Evolutionary conservation across 2,329 filamentous ascomycete genomes (phyloP), one percentile per base, ranked within the genome.

Genomic region (Clarireedia homoeocarpa): DNA sequence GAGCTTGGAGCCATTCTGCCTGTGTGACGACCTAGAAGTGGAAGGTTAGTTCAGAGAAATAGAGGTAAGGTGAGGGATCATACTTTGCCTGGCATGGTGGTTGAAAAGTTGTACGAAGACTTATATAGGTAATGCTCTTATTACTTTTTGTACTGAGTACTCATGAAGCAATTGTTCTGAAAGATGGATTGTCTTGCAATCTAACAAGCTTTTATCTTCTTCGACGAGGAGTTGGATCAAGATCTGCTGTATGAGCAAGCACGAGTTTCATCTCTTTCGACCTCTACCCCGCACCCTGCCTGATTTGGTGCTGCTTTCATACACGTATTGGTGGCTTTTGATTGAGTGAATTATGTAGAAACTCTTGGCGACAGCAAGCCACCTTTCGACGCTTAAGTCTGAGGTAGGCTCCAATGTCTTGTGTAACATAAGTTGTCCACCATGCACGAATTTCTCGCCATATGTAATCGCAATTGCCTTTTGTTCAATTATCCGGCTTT

Each of bases 1-100:
- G 67, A 36, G 70, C 67, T 14, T 59, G 50, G 34, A 70, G 61
- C 71, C 70, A 73, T 59, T 73, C 69, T 4, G 69, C 63, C 36
- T 61, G 68, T 30, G 53, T 66, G 7, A 69, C 67, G 20, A 71
- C 58, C 70, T 72, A 12, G 14, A 7, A 24, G 5, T 4, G 6
- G 10, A 4, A 15, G n/a, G 48, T 42, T 14, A 51, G 48, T n/a
- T 40, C 6, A 15, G 10, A 27, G 26, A 3, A 15, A 26, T 6
- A 20, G n/a, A n/a, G 34, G 20, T 17, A 36, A 24, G 4, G 14
- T 4, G 15, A 20, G 20, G 7, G 20, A 14, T 24, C 23, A 30
- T 53, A 26, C 27, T 10, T 53, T 38, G 26, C 27, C 27, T 24
- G 27, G 27, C 51, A 53, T 52, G 50, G 6, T 14, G 17, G 9